phyloP scores from a whole-genome alignment of 352 stramenopile species.

The Stramenopiles sp. region DNA sequence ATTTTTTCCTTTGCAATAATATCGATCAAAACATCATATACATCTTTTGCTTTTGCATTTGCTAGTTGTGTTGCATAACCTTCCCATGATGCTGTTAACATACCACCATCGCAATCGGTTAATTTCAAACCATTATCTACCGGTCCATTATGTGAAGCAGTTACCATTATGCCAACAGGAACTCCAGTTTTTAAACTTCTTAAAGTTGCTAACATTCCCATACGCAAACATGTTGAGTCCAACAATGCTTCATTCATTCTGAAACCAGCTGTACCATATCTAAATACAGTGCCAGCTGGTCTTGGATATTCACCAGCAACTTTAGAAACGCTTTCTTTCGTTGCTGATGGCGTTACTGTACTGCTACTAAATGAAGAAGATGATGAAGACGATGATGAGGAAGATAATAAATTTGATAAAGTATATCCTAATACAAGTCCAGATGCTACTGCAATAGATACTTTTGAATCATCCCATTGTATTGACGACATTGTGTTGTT shows the following conservation, averaged over 20 bases:
- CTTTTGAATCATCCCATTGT: too few relatives aligned
- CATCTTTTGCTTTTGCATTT: slow-evolving; percentile 48
- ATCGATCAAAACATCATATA: slow-evolving; percentile 48
- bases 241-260: slow-evolving; percentile 66
- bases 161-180: slow-evolving; percentile 77
- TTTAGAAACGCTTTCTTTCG: too few relatives aligned
- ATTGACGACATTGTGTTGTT: too few relatives aligned
- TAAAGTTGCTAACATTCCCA: slow-evolving; percentile 51
- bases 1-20: slow-evolving; percentile 25
- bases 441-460: too few relatives aligned
- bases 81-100: slow-evolving; percentile 71
- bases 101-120: slow-evolving; percentile 69
- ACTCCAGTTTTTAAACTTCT: slow-evolving; percentile 21
- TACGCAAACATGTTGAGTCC: slow-evolving; percentile 63
- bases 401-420: too few relatives aligned
- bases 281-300: slow-evolving; percentile 29
- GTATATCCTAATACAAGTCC: too few relatives aligned
- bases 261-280: slow-evolving; percentile 87
- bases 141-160: slow-evolving; percentile 69
- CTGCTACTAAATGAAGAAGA: too few relatives aligned
- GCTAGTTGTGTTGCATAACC: slow-evolving; percentile 49
- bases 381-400: too few relatives aligned
- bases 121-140: slow-evolving; percentile 83
- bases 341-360: too few relatives aligned
- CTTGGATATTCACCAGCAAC: slow-evolving; percentile 12